phyloP scores from a whole-genome alignment of 108 stramenopile genomes.

The Epithemia pelagica region DNA sequence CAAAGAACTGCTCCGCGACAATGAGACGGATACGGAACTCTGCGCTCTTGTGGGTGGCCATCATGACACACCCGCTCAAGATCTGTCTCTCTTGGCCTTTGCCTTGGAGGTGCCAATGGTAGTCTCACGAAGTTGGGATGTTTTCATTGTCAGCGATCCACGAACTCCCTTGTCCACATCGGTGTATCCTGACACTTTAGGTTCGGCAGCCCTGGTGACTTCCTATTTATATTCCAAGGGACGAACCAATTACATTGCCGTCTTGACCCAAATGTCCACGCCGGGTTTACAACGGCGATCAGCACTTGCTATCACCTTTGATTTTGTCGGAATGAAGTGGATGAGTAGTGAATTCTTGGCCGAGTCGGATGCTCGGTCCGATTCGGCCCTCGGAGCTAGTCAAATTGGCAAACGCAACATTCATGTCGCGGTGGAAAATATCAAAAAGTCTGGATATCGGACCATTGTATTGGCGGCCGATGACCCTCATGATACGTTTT shows the following conservation, averaged over 20 bases:
- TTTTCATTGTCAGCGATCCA: neutral
- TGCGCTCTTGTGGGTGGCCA: constrained; percentile 9
- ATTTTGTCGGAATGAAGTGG: neutral
- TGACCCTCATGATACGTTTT: neutral
- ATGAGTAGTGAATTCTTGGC: neutral
- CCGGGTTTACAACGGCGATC: neutral
- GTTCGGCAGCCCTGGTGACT: neutral
- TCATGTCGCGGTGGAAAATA: neutral
- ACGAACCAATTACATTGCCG: constrained; percentile 3
- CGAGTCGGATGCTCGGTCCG: neutral
- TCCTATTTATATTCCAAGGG: neutral
- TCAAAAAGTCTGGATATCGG: constrained; percentile 6
- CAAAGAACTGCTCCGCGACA: neutral
- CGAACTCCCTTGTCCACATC: neutral
- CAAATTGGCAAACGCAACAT: neutral
- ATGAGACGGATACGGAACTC: neutral
- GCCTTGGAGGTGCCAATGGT: neutral
- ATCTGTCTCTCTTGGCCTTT: constrained; percentile 3
- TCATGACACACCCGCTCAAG: constrained; percentile 6
- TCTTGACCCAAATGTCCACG: neutral
- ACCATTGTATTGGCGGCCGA: constrained; percentile 4
- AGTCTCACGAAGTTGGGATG: constrained; percentile 1
- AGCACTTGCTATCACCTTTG: neutral
- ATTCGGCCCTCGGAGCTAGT: neutral
- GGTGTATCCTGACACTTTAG: constrained; percentile 2